Percentiles rank a stretch among this genome's conserved stretches.
These are phyloP conservation scores for Agrocybe pediades DNA, from an alignment of 768 basidiomycete species.

Conservation along the genomic window DNA sequence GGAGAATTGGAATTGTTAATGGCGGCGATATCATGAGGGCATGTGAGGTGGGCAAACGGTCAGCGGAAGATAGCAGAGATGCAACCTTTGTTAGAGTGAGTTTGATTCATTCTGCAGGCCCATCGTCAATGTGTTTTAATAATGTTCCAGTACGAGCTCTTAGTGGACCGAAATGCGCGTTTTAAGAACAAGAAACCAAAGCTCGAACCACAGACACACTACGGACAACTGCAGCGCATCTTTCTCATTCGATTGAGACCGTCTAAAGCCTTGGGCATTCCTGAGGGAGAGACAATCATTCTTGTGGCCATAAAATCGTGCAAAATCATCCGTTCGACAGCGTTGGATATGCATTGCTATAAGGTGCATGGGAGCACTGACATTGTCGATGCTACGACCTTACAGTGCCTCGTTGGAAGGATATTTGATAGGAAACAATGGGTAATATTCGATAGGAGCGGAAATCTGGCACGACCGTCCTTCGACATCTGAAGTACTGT, in stretches of 20 bases:
- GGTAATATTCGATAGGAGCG: constrained; percentile 27
- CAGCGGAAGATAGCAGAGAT: background rate
- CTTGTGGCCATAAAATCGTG: constrained; percentile 25
- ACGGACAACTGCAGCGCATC: constrained; percentile 34
- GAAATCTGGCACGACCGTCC: constrained; percentile 13
- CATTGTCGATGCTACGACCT: constrained; percentile 25
- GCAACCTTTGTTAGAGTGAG: no score
- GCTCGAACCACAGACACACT: constrained; percentile 24
- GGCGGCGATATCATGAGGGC: no score
- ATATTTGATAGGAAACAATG: constrained; percentile 18
- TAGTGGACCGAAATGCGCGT: constrained; percentile 28
- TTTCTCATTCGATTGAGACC: constrained; percentile 24
- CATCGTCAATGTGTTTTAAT: no score
- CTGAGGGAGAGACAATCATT: constrained; percentile 18
- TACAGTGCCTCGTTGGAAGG: constrained; percentile 23
- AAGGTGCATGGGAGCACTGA: constrained; percentile 15
- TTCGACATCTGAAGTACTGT: no score
- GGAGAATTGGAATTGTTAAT: no score
- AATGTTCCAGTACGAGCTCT: constrained; percentile 29
- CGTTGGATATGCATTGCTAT: constrained; percentile 23
- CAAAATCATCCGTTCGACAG: constrained; percentile 2
- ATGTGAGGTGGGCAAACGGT: no score
- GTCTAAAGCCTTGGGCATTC: constrained; percentile 12
- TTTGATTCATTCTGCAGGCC: no score
- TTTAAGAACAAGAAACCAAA: constrained; percentile 5